Percentiles rank a stretch among this genome's conserved stretches.
These are phyloP conservation scores for Tephrocybe sp. DNA, from an alignment of 768 basidiomycete species.

Conservation along the genomic window DNA sequence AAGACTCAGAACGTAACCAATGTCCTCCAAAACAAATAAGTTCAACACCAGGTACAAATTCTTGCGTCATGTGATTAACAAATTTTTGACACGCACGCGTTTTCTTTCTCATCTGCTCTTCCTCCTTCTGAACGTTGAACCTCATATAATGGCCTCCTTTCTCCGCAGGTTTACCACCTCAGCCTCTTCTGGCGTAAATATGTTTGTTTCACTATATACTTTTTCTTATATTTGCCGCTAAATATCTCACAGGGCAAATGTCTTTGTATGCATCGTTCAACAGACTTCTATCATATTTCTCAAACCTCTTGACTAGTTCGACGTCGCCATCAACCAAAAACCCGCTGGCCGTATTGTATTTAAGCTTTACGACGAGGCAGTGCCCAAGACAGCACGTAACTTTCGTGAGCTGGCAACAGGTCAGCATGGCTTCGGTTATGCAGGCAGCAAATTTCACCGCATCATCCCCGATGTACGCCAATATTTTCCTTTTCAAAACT, in stretches of 20 bases:
- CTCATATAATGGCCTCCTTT: constrained; percentile 43
- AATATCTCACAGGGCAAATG: constrained; percentile 29
- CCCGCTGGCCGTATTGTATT: constrained; percentile 74
- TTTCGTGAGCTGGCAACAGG: constrained; percentile 79
- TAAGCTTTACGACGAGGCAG: constrained; percentile 78
- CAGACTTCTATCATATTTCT: background rate
- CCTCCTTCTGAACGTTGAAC: background rate
- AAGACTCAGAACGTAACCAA: background rate
- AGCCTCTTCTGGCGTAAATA: constrained; percentile 36
- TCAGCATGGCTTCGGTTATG: constrained; percentile 69
- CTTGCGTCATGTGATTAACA: constrained; percentile 14
- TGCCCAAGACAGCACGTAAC: constrained; percentile 79
- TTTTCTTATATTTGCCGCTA: background rate
- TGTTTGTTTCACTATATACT: constrained; percentile 29
- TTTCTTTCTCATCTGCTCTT: background rate
- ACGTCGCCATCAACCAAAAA: constrained; percentile 56
- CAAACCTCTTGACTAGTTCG: constrained; percentile 42
- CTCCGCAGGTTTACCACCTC: constrained; percentile 50
- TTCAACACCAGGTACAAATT: constrained; percentile 8
- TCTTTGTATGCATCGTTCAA: constrained; percentile 28
- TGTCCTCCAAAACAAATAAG: background rate
- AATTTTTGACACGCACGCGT: constrained; percentile 2
- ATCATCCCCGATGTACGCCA: constrained; percentile 60
- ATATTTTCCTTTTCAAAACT: background rate
- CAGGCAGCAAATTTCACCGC: constrained; percentile 67